phyloP scores from a whole-genome alignment of 2,329 filamentous ascomycete genomes.

The Arthrobotrys conoides region DNA sequence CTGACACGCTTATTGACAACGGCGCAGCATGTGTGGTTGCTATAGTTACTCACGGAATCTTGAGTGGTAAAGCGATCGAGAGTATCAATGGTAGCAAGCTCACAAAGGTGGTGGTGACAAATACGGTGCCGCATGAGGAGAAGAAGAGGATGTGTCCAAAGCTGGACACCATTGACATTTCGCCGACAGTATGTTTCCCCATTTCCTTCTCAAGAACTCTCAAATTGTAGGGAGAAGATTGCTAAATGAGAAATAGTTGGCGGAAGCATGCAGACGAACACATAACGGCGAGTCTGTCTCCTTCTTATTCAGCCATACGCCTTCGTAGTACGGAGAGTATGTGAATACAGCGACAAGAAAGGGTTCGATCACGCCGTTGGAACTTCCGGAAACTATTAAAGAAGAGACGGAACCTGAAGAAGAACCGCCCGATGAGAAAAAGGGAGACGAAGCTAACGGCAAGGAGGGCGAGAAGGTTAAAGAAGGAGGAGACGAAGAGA shows the following conservation, averaged over 20 bases:
- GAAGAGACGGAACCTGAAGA: neutral
- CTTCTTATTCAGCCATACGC: conserved; percentile 78
- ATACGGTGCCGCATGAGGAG: conserved; percentile 85
- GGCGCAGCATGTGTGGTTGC: conserved; percentile 90
- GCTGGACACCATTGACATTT: conserved; percentile 92
- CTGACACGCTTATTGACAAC: conserved; percentile 87
- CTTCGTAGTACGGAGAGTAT: conserved; percentile 67
- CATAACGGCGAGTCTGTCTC: conserved; percentile 79
- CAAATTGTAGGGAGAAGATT: neutral
- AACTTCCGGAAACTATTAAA: conserved; percentile 11
- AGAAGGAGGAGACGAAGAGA: neutral
- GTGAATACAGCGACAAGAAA: conserved; percentile 8
- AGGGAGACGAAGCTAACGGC: neutral
- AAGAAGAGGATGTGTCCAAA: conserved; percentile 84
- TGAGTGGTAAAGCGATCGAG: conserved; percentile 89
- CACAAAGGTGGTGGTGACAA: conserved; percentile 86
- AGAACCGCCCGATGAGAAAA: neutral
- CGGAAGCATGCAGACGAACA: conserved; percentile 78
- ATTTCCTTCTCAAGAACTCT: conserved; percentile 65
- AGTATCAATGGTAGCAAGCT: conserved; percentile 84
- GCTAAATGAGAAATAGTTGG: conserved; percentile 68
- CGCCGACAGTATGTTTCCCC: conserved; percentile 73
- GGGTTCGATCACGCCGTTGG: conserved; percentile 32
- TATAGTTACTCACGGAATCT: conserved; percentile 93
- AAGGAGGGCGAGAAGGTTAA: neutral